Conservation (phyloP, 306 rosid species). For the Pachyrhizus erosus region DNA sequence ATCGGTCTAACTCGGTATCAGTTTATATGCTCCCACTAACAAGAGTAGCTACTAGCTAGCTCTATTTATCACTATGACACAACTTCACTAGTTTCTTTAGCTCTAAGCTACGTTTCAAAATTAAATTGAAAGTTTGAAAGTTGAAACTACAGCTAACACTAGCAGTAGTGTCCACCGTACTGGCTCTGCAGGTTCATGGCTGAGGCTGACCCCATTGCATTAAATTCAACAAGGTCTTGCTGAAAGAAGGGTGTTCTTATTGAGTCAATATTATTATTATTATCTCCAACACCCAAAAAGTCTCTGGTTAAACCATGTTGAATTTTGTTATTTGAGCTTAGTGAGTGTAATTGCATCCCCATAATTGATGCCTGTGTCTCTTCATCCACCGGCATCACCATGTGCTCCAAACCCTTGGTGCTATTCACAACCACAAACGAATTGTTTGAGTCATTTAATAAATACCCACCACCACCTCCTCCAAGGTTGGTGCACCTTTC, state of each 20-base stretch:
- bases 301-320: constrained; percentile 75
- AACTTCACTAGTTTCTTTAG: constrained; percentile 28
- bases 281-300: constrained; percentile 80
- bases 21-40: constrained; percentile 24
- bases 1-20: not conserved
- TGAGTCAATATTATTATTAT: constrained; percentile 27
- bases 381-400: constrained; percentile 31
- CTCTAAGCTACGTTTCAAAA: not conserved
- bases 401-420: constrained; percentile 32
- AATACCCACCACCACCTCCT: constrained; percentile 34
- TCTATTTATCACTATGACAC: constrained; percentile 25
- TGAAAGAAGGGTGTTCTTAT: constrained; percentile 57
- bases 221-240: constrained; percentile 61
- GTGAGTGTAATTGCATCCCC: constrained; percentile 22
- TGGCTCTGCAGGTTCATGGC: constrained; percentile 55
- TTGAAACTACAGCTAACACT: not conserved
- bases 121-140: constrained; percentile 10
- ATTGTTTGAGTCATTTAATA: constrained; percentile 37
- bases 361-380: constrained; percentile 8
- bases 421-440: constrained; percentile 33
- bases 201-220: constrained; percentile 52
- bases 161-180: constrained; percentile 48
- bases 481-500: constrained; percentile 29
- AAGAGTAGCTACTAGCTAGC: constrained; percentile 16
- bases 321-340: constrained; percentile 31